Evolutionary conservation across 139 green algal genomes (phyloP).

Genomic region (Haematococcus lacustris): DNA sequence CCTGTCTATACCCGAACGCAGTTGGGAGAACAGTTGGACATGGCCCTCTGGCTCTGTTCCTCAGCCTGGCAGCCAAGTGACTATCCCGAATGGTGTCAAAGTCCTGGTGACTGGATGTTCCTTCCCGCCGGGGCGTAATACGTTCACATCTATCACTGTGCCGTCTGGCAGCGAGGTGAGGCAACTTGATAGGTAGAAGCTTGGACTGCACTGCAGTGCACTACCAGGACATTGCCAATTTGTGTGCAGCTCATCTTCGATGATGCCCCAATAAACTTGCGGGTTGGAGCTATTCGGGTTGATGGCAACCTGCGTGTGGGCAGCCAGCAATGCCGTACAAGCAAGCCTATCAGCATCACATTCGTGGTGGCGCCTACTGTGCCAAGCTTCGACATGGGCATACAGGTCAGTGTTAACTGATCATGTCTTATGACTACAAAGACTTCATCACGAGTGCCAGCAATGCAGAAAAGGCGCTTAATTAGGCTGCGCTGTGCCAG

Average conservation of each 20-base stretch:
- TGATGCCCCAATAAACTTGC: conserved; percentile 11
- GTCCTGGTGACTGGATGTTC: conserved; percentile 33
- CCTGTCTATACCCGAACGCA: too few relatives aligned
- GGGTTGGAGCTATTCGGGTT: conserved; percentile 1
- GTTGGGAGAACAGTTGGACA: conserved; percentile 3
- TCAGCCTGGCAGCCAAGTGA: conserved; percentile 1
- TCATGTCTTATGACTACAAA: too few relatives aligned
- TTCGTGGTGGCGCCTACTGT: background rate
- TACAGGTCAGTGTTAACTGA: too few relatives aligned
- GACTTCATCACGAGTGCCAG: too few relatives aligned
- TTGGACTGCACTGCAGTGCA: too few relatives aligned
- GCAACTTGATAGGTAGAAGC: too few relatives aligned
- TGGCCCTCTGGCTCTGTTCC: conserved; percentile 5
- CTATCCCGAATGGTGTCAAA: conserved; percentile 14
- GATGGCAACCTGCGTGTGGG: conserved; percentile 6
- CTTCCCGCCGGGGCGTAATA: background rate
- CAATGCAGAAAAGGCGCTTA: too few relatives aligned
- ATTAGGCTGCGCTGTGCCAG: too few relatives aligned
- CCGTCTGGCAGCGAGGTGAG: conserved; percentile 19
- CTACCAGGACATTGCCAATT: too few relatives aligned
- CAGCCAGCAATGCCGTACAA: conserved; percentile 6
- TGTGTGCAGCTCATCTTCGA: conserved; percentile 20
- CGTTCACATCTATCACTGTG: conserved; percentile 21
- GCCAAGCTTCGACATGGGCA: background rate
- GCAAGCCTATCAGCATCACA: conserved; percentile 8